Evolutionary conservation across 768 basidiomycete genomes (phyloP).

Genomic region (Rhizopogon sp.): DNA sequence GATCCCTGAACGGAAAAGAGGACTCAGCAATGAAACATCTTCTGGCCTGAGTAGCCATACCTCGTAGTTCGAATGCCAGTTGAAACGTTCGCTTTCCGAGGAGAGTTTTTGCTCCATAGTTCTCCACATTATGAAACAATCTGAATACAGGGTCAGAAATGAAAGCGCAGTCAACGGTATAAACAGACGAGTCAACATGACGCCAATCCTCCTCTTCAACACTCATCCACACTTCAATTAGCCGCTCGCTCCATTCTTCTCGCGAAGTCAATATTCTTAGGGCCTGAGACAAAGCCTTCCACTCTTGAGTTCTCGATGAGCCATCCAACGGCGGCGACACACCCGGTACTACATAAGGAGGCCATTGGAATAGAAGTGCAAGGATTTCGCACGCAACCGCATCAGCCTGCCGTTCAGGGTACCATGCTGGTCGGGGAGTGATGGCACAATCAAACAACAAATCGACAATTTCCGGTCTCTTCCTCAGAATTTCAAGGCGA

Average conservation of each 20-base stretch:
- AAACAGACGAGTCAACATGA: slow-evolving; percentile 13
- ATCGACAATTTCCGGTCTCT: slow-evolving; percentile 10
- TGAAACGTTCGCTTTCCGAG: slow-evolving; percentile 8
- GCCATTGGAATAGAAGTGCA: slow-evolving; percentile 15
- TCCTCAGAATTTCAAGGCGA: slow-evolving; percentile 9
- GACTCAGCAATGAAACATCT: background rate
- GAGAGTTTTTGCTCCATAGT: slow-evolving; percentile 14
- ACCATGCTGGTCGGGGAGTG: slow-evolving; percentile 19
- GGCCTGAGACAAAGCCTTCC: slow-evolving; percentile 11
- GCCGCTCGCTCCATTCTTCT: slow-evolving; percentile 15
- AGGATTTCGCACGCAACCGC: slow-evolving; percentile 20
- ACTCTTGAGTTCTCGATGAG: slow-evolving; percentile 12
- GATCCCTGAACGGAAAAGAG: slow-evolving; percentile 4
- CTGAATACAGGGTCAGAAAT: slow-evolving; percentile 2
- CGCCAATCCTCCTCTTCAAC: slow-evolving; percentile 20
- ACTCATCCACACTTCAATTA: slow-evolving; percentile 17
- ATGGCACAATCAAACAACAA: slow-evolving; percentile 18
- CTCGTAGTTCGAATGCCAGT: slow-evolving; percentile 17
- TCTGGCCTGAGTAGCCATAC: background rate
- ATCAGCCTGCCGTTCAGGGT: slow-evolving; percentile 21
- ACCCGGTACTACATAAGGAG: slow-evolving; percentile 14
- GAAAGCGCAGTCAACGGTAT: background rate
- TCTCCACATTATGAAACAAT: slow-evolving; percentile 8
- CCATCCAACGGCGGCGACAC: slow-evolving; percentile 5
- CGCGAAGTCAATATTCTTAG: slow-evolving; percentile 17